These are phyloP conservation scores for Dalbergia cochinchinensis DNA, from an alignment of 306 rosid species.

Conservation along the genomic window DNA sequence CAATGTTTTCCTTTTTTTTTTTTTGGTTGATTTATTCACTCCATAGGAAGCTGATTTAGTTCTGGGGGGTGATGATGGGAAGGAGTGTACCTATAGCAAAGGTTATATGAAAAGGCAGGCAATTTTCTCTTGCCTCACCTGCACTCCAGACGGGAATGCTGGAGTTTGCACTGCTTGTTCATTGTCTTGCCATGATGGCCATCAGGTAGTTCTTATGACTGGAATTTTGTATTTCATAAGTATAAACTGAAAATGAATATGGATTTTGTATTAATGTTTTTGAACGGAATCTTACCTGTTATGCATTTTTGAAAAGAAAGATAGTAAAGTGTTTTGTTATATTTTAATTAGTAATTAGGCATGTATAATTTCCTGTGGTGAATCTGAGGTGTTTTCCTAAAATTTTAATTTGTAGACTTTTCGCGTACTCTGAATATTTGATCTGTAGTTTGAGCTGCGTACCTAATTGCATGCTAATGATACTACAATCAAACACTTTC, in stretches of 20 bases:
- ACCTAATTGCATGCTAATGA: no score
- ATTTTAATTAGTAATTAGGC: neutral
- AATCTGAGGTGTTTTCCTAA: neutral
- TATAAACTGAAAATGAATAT: conserved; percentile 16
- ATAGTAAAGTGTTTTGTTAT: neutral
- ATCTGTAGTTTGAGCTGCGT: no score
- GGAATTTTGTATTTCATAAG: conserved; percentile 34
- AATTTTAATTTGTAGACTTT: no score
- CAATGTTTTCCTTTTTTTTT: neutral
- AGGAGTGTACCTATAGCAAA: conserved; percentile 89
- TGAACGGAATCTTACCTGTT: neutral
- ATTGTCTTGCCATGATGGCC: conserved; percentile 98
- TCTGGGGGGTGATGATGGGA: conserved; percentile 98
- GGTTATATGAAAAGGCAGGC: conserved; percentile 99
- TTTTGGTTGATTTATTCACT: conserved; percentile 15
- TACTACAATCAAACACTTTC: no score
- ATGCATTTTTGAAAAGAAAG: conserved; percentile 8
- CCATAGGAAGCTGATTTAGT: conserved; percentile 89
- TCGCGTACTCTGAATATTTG: no score
- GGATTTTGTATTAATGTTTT: conserved; percentile 10
- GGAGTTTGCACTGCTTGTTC: conserved; percentile 99
- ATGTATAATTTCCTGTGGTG: neutral
- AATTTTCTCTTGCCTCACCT: conserved; percentile 94
- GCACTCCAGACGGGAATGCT: conserved; percentile 94
- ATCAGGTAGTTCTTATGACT: conserved; percentile 67